Evolutionary conservation across 2,329 filamentous ascomycete species (phyloP), one percentile per base, ranked within the genome.

Genomic region (Colletotrichum neosansevieriae): DNA sequence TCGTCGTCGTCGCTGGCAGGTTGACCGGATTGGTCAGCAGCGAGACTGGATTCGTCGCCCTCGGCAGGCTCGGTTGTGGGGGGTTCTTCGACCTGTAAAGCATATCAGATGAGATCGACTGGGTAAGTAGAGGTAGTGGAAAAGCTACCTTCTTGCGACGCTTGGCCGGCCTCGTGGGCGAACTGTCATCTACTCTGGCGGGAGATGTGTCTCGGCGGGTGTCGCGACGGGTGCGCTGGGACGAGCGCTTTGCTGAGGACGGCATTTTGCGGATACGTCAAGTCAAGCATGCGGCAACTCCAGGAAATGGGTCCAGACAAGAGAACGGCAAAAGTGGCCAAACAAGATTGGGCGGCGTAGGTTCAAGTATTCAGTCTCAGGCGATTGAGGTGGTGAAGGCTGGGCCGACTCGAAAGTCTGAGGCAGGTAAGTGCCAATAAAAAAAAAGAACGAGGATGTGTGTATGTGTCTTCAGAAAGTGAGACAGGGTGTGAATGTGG

Each of bases 161-260:
- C 81, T 91, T 91, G 11, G 84, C 80, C n/a, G 88, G 88, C 61
- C 88, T 85, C 67, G 84, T 86, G 13, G 88, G 88, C 4, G 88
- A 90, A 29, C 88, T 87, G 53, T 85, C 82, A 49, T 86, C 83
- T 57, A 76, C 70, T 47, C 76, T 74, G 62, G 76, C 69, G 32
- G 76, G 74, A 50, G 78, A 76, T 59, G 76, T 75, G 72, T 78
- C 77, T 70, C 78, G 79, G 71, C 79, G 80, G 70, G 76, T 69
- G 61, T 82, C 80, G 73, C 80, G 79, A 70, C 79, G 79, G 69
- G 74, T 74, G 70, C 79, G 78, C 65, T 76, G 78, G 63, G 72
- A 29, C 29, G 29, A 73, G 73, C 79, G 76, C 73, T 80, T 81
- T 51, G 76, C 75, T 60, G 79, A 79, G 24, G 77, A 72, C 62